Conservation (phyloP, 2,329 filamentous ascomycete genomes). For the Tolypocladium pustulatum region DNA sequence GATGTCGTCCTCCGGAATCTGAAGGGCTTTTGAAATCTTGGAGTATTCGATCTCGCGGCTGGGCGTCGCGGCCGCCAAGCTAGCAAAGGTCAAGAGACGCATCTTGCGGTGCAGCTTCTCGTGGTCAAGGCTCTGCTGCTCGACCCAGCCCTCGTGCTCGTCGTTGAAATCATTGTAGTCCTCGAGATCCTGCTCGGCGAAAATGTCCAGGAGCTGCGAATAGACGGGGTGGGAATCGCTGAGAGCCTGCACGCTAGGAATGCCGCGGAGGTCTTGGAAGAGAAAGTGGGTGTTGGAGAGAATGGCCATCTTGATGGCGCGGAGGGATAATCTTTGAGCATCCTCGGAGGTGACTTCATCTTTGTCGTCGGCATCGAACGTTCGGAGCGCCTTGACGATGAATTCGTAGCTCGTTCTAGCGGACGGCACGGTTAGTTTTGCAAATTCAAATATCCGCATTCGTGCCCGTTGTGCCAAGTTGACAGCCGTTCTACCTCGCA, state of each 20-base stretch:
- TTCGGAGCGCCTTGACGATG: conserved; percentile 50
- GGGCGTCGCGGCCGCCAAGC: conserved; percentile 71
- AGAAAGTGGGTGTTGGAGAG: conserved; percentile 48
- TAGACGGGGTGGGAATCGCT: conserved; percentile 74
- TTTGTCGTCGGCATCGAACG: conserved; percentile 45
- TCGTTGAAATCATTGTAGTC: conserved; percentile 94
- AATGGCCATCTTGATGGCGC: conserved; percentile 44
- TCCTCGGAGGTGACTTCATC: conserved; percentile 47
- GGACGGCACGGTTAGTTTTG: background rate
- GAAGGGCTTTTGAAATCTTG: conserved; percentile 73
- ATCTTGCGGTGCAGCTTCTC: conserved; percentile 84
- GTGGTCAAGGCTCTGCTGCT: conserved; percentile 62
- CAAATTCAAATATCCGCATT: no score
- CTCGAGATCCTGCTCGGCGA: conserved; percentile 86
- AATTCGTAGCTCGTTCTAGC: conserved; percentile 55
- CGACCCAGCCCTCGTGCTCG: conserved; percentile 78
- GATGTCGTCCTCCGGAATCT: conserved; percentile 73
- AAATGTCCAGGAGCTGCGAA: conserved; percentile 90
- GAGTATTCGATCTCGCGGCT: conserved; percentile 83
- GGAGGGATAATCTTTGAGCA: conserved; percentile 49
- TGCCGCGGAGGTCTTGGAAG: conserved; percentile 72
- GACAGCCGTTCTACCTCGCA: background rate
- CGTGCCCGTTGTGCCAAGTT: background rate
- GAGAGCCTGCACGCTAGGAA: conserved; percentile 77
- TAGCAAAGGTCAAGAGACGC: conserved; percentile 86